Conservation (phyloP, 1,284 basidiomycete genomes). For the Amylostereum areolatum region DNA sequence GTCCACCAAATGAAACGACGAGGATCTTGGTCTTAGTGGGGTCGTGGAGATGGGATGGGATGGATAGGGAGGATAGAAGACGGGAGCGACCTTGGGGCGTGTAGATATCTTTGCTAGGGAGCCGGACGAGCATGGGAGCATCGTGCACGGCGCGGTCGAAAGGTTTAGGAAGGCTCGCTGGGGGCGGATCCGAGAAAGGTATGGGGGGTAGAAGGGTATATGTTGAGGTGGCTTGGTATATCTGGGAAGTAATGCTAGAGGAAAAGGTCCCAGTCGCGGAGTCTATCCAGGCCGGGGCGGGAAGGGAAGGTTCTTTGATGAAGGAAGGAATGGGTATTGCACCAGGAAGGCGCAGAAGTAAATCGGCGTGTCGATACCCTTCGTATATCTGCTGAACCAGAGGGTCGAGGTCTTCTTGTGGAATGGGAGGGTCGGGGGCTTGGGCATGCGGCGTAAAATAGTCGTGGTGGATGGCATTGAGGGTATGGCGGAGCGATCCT, state of each 20-base stretch:
- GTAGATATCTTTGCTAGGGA: conserved; percentile 40
- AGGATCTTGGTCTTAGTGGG: conserved; percentile 49
- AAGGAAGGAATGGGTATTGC: conserved; percentile 74
- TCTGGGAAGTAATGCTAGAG: conserved; percentile 34
- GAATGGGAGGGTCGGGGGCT: conserved; percentile 47
- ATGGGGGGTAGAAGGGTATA: conserved; percentile 30
- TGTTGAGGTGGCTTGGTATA: conserved; percentile 24
- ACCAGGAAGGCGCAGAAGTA: conserved; percentile 66
- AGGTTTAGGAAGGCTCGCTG: conserved; percentile 19
- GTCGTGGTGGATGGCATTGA: conserved; percentile 7
- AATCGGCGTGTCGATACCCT: conserved; percentile 69
- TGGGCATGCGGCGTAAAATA: conserved; percentile 10
- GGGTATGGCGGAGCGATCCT: conserved; percentile 13
- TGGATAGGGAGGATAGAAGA: conserved; percentile 51
- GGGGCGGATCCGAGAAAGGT: conserved; percentile 24
- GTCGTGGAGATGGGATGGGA: conserved; percentile 48
- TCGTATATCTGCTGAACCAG: conserved; percentile 55
- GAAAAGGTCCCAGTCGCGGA: conserved; percentile 36
- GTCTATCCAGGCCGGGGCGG: conserved; percentile 61
- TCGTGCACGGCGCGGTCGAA: conserved; percentile 38
- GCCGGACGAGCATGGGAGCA: conserved; percentile 63
- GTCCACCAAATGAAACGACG: conserved; percentile 75
- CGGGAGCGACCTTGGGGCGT: conserved; percentile 42
- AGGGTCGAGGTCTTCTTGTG: conserved; percentile 42
- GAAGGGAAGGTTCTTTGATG: conserved; percentile 41